Evolutionary conservation across 2,329 filamentous ascomycete genomes (phyloP).

Genomic region (Neophaeococcomyces mojaviensis): DNA sequence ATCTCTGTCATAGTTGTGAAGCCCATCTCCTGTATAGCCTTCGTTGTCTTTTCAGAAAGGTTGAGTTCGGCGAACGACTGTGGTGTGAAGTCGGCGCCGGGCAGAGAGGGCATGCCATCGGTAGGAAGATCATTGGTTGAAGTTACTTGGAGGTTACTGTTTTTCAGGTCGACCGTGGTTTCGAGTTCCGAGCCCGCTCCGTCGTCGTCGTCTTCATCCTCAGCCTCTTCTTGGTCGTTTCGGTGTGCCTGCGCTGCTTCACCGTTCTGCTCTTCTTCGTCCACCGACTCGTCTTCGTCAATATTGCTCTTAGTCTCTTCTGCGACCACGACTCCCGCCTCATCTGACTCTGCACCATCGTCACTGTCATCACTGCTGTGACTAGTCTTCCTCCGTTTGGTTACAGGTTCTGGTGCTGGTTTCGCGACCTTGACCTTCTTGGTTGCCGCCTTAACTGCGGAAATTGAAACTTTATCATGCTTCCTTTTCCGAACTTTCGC

Average conservation of each 20-base stretch:
- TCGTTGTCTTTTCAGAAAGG: conserved; percentile 79
- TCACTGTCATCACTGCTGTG: conserved; percentile 31
- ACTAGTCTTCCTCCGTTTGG: conserved; percentile 34
- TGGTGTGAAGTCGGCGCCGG: conserved; percentile 54
- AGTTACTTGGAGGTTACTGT: conserved; percentile 13
- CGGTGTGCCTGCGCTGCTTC: conserved; percentile 26
- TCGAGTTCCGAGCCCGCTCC: conserved; percentile 25
- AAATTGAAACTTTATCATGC: conserved; percentile 28
- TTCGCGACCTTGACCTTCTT: conserved; percentile 11
- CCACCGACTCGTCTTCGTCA: conserved; percentile 27
- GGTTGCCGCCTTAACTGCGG: conserved; percentile 12
- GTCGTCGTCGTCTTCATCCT: conserved; percentile 26
- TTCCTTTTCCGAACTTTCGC: conserved; percentile 41
- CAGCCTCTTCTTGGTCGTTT: conserved; percentile 24
- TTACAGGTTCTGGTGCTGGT: conserved; percentile 24
- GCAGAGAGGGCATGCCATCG: conserved; percentile 45
- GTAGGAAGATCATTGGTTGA: conserved; percentile 46
- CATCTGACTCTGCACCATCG: conserved; percentile 24
- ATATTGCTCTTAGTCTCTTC: conserved; percentile 14
- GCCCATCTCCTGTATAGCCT: conserved; percentile 83
- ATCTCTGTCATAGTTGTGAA: conserved; percentile 96
- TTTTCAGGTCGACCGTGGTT: conserved; percentile 25
- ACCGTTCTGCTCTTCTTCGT: conserved; percentile 29
- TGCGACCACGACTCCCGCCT: conserved; percentile 14
- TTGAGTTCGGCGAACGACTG: conserved; percentile 73